Percentiles rank a stretch among this genome's conserved stretches.
Evolutionary conservation across 2,329 filamentous ascomycete genomes (phyloP).

Genomic region (Corynespora cassiicola): DNA sequence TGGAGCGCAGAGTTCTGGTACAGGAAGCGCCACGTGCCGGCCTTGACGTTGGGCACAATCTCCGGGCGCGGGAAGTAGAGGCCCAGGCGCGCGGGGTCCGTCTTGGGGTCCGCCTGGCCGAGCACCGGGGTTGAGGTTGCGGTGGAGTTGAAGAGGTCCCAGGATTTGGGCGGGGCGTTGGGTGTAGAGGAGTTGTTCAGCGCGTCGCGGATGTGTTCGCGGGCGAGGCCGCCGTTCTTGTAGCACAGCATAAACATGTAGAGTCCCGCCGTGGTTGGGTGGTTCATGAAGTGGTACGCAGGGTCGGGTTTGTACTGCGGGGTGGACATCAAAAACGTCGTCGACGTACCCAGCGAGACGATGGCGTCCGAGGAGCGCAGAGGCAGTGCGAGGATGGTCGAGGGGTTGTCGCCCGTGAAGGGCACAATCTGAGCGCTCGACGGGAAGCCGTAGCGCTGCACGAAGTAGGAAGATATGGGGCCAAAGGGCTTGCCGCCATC

Average conservation of each 20-base stretch:
- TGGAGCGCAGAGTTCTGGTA: conserved; percentile 59
- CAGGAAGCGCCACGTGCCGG: conserved; percentile 86
- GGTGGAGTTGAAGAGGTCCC: conserved; percentile 80
- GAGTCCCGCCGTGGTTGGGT: conserved; percentile 85
- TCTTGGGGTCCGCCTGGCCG: conserved; percentile 58
- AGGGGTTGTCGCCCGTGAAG: conserved; percentile 95
- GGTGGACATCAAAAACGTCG: conserved; percentile 97
- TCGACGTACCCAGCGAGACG: conserved; percentile 91
- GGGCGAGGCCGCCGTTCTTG: conserved; percentile 94
- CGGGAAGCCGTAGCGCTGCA: conserved; percentile 77
- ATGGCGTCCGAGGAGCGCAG: conserved; percentile 89
- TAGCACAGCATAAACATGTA: conserved; percentile 99
- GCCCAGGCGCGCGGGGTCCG: conserved; percentile 77
- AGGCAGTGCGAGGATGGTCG: conserved; percentile 90
- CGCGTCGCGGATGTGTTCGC: conserved; percentile 85
- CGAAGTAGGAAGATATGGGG: conserved; percentile 78
- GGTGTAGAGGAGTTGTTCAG: conserved; percentile 63
- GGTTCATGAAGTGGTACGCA: conserved; percentile 97
- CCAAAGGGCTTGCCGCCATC: conserved; percentile 85
- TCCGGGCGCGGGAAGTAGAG: conserved; percentile 96
- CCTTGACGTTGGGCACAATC: conserved; percentile 88
- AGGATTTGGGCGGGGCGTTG: conserved; percentile 61
- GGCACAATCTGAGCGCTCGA: conserved; percentile 77
- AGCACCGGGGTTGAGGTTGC: conserved; percentile 74
- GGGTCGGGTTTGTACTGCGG: conserved; percentile 89